These are phyloP conservation scores for Saccharomycopsis javanensis DNA, from an alignment of 805 yeast genomes.

Conservation along the genomic window DNA sequence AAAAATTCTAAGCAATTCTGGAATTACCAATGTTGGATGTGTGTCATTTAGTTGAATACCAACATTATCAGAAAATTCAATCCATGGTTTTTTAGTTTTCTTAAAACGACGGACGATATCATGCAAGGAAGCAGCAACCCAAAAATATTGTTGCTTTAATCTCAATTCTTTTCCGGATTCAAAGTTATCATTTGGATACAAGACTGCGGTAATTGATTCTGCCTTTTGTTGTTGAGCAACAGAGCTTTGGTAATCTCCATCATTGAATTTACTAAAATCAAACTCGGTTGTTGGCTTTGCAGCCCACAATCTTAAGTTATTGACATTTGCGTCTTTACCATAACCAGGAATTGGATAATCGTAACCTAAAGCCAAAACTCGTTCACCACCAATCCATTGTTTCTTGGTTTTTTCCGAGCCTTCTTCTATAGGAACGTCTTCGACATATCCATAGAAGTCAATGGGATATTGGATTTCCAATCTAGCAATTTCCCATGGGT, in stretches of 20 bases:
- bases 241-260: constrained; percentile 82
- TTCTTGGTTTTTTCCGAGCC: constrained; percentile 48
- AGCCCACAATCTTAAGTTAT: constrained; percentile 84
- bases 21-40: constrained; percentile 87
- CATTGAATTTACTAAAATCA: constrained; percentile 82
- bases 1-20: constrained; percentile 77
- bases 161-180: constrained; percentile 85
- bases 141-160: constrained; percentile 89
- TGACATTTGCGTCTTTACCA: constrained; percentile 61
- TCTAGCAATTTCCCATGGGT: constrained; percentile 92
- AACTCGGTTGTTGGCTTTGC: constrained; percentile 85
- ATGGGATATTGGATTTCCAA: constrained; percentile 81
- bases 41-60: constrained; percentile 94
- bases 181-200: constrained; percentile 91
- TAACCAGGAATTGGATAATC: constrained; percentile 93
- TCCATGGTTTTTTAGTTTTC: constrained; percentile 68
- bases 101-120: constrained; percentile 87
- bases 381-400: constrained; percentile 80
- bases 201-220: constrained; percentile 83
- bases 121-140: constrained; percentile 91
- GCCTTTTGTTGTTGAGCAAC: constrained; percentile 81
- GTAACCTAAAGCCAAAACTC: constrained; percentile 81
- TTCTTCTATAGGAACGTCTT: constrained; percentile 41
- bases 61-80: constrained; percentile 71
- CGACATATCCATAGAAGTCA: constrained; percentile 78